Conservation (phyloP, 2,329 filamentous ascomycete species). For the Lasiodiplodia hormozganensis region DNA sequence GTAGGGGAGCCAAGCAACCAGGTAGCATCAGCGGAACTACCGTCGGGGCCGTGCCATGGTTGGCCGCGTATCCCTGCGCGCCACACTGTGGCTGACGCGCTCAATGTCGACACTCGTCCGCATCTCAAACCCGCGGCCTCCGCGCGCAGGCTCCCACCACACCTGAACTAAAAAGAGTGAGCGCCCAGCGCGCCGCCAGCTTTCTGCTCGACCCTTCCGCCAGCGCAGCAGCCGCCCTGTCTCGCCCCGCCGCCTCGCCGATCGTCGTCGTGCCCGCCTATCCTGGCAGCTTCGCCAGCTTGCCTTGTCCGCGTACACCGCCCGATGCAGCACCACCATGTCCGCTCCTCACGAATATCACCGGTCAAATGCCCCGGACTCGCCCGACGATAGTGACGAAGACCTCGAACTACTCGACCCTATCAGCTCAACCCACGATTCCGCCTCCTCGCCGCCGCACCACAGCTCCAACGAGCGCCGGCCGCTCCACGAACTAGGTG, state of each 20-base stretch:
- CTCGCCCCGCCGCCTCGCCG: conserved; percentile 26
- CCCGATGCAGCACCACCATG: conserved; percentile 45
- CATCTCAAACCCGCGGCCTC: background rate
- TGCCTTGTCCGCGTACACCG: conserved; percentile 38
- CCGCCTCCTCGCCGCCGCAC: conserved; percentile 38
- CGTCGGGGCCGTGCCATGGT: background rate
- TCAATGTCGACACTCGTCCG: background rate
- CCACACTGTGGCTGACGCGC: conserved; percentile 17
- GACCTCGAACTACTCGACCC: conserved; percentile 82
- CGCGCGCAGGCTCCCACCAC: background rate
- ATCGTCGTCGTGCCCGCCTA: conserved; percentile 22
- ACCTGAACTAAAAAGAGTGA: background rate
- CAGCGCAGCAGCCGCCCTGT: background rate
- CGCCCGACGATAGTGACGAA: conserved; percentile 67
- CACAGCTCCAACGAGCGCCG: conserved; percentile 40
- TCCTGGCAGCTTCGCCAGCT: conserved; percentile 29
- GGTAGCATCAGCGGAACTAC: background rate
- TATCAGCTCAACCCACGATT: conserved; percentile 37
- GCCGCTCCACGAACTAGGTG: conserved; percentile 51
- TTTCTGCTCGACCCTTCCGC: background rate
- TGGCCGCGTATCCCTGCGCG: background rate
- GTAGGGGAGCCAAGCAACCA: too few species aligned
- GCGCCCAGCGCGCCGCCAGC: conserved; percentile 6
- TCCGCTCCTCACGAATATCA: conserved; percentile 54
- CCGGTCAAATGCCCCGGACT: conserved; percentile 68